Base-by-base conservation (phyloP, 2,329 filamentous ascomycete species). In the Aspergillus terreus region DNA sequence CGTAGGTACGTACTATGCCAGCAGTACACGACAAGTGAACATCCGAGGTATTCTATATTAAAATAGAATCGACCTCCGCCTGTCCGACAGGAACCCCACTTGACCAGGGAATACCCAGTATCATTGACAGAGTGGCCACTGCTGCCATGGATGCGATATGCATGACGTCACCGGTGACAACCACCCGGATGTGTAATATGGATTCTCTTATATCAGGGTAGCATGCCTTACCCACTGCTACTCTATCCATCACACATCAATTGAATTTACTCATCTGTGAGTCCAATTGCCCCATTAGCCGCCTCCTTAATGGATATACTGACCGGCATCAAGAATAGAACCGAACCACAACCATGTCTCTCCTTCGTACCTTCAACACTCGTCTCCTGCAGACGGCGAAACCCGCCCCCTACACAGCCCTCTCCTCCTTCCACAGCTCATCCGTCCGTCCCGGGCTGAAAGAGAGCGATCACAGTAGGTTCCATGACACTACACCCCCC, bases 391-490 rank as follows among this genome's bases (percentile, higher is more conserved):
- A 42, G 40, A 42, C 40, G 14, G 15, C 60, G n/a, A 57, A 56
- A 44, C 55, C 59, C 45, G 51, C 50, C 50, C 58, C 48, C 47
- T 41, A 59, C 19, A 50, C 51, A 17, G 50, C 50, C 15, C 11
- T 49, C 19, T 54, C 63, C n/a, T 30, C 62, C 41, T 63, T 71
- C 51, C 68, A 69, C 48, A 64, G 60, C 15, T 67, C 67, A 6
- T 52, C 61, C 6, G 52, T 56, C 6, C 60, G 62, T 10, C 51
- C 44, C 7, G 56, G 55, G 12, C 55, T 72, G 44, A 73, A 72
- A 15, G 70, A 73, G 53, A 63, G 55, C 21, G 69, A 73, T 51
- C 62, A 56, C 15, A 62, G 70, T 72, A 47, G 53, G 65, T 33
- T 14, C 4, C 17, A 44, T 25, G 4, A 5, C 6, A 2, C 6